Evolutionary conservation across 2,329 filamentous ascomycete genomes (phyloP), one percentile per base, ranked within the genome.

Genomic region (Epichloe aotearoae): DNA sequence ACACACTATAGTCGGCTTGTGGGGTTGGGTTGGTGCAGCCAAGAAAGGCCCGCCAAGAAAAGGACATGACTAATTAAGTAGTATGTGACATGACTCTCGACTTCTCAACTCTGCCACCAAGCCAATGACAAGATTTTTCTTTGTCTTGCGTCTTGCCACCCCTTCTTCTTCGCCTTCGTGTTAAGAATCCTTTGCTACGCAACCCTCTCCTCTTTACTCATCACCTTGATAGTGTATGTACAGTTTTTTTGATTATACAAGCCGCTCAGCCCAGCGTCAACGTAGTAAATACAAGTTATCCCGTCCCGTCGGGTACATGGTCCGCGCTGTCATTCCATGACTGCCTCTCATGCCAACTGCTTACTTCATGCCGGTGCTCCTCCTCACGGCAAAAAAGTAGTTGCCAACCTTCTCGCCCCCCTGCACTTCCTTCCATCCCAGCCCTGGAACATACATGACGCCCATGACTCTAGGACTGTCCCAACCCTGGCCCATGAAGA

Each of bases 371-470:
- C 52, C 46, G 47, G 40, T 58, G 56, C 33, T 60, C 62, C 57
- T 68, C 69, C 68, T 83, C 42, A 95, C 82, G 8, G 80, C 93
- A 66, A 96, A 95, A 98, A 98, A 97, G 70, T 97, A 98, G 66
- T 98, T 98, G 10, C 91, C 91, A 62, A 88, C 80, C 62, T 80
- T 81, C 71, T 97, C 91, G 60, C 88, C 86, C 86, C 23, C 69
- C 23, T 69, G 66, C 4, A 96, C 82, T 65, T 88, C 80, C 69
- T 77, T 89, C 93, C 93, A 97, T 3, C 93, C 93, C 43, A 95
- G 52, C 0, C 88, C 89, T 0, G 93, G 93, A 50, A 97, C 76
- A 71, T 95, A 98, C 46, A 95, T 75, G 8, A 95, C 88, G 1
- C 93, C 93, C 75, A 86, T 82, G 55, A 84, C 76, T 61, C 71